Percentiles rank a stretch among this genome's conserved stretches.
phyloP scores from a whole-genome alignment of 1,284 basidiomycete species.

The Ustilago loliicola region DNA sequence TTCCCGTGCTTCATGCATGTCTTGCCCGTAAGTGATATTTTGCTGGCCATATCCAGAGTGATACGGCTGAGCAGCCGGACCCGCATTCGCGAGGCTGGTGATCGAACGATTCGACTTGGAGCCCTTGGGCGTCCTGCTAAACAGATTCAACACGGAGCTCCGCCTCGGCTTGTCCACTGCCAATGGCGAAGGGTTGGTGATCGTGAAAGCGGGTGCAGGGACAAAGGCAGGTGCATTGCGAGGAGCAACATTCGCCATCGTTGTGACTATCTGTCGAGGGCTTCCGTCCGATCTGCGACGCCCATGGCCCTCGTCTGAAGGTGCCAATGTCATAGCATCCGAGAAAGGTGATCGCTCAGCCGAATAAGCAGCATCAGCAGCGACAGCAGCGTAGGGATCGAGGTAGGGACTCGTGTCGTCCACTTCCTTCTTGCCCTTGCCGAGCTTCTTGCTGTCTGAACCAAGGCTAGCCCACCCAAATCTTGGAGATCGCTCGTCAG shows the following conservation, averaged over 20 bases:
- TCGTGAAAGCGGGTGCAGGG: slow-evolving; percentile 29
- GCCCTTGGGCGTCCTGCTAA: slow-evolving; percentile 19
- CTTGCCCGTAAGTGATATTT: slow-evolving; percentile 9
- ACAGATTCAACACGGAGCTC: slow-evolving; percentile 33
- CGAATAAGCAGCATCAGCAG: slow-evolving; percentile 1
- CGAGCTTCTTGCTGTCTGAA: slow-evolving; percentile 24
- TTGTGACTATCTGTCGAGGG: slow-evolving; percentile 25
- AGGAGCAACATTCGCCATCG: slow-evolving; percentile 17
- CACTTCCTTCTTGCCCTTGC: slow-evolving; percentile 32
- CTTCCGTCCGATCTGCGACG: slow-evolving; percentile 5
- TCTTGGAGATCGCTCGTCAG: slow-evolving; percentile 41
- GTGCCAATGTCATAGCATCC: slow-evolving; percentile 44
- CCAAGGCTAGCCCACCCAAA: slow-evolving; percentile 38
- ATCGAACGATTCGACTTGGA: slow-evolving; percentile 32
- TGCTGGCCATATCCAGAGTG: neutral
- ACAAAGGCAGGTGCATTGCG: slow-evolving; percentile 3
- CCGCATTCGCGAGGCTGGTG: slow-evolving; percentile 15
- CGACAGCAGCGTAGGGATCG: slow-evolving; percentile 23
- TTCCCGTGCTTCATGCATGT: neutral
- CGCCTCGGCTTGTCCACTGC: slow-evolving; percentile 35
- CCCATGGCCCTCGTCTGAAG: slow-evolving; percentile 35
- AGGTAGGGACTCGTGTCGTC: slow-evolving; percentile 50
- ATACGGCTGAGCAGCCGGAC: slow-evolving; percentile 7
- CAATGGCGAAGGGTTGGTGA: slow-evolving; percentile 41
- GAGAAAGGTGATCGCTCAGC: slow-evolving; percentile 41